Evolutionary conservation across 2,329 filamentous ascomycete species (phyloP), one percentile per base, ranked within the genome.

Genomic region (Ophiostoma australiae): DNA sequence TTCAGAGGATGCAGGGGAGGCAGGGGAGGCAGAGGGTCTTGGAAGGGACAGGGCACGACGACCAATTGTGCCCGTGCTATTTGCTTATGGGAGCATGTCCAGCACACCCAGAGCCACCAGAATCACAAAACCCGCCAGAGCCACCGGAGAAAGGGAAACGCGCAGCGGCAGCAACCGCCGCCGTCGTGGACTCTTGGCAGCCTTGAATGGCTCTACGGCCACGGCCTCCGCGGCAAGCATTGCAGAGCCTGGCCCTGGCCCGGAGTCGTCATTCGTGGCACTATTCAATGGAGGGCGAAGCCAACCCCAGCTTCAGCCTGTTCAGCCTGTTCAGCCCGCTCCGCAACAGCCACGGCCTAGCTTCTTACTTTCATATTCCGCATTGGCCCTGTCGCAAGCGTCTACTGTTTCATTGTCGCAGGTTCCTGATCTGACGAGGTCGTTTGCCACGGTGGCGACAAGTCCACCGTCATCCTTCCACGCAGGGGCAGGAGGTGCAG

Each of bases 131-230:
- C 37, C 15, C 33, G 17, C 8, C 33, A 37, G 61, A 13, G 41
- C 15, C 35, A 23, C 33, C 20, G 27, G 17, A 20, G 39, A 11
- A 5, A 58, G n/a, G 17, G 31, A 31, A 17, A 8, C 61, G 31
- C 13, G 61, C 17, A 65, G 33, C 35, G 11, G 63, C 37, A 41
- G 58, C 5, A 41, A 48, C n/a, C 41, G 44, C 3, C n/a, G 23
- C 8, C 68, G 70, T 13, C 58, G 67, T 2, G 33, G 70, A 15
- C 70, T 72, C 41, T 65, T 73, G 10, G 70, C 72, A 41, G 70
- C 71, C 4, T 71, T 70, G 61, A 63, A n/a, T 3, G 37, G 41
- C 31, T 31, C 61, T 11, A 15, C 35, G 1, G 8, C 13, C 15
- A 4, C 17, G 15, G 15, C 8, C 0, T 31, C 35, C n/a, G 3